A percentile compares a stretch with the other conserved stretches of the same genome.
phyloP scores from a whole-genome alignment of 768 basidiomycete species.

The Saitozyma sp. region DNA sequence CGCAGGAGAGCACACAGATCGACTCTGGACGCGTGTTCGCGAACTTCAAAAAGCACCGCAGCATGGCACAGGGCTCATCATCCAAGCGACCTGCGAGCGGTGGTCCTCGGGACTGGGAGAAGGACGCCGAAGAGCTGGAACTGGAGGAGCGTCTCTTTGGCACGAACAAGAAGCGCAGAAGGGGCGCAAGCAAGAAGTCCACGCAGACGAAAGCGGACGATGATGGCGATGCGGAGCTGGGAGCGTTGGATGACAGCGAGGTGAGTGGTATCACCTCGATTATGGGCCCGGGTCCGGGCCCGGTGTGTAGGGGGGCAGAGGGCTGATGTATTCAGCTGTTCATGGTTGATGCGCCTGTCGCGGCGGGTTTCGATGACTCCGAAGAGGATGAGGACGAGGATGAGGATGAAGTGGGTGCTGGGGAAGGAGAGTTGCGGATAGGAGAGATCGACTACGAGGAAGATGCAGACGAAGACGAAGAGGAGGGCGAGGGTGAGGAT shows the following conservation, averaged over 20 bases:
- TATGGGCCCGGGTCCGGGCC: neutral
- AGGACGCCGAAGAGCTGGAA: constrained; percentile 51
- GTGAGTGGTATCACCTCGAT: constrained; percentile 7
- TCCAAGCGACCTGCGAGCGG: too few relatives aligned
- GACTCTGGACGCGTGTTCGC: neutral
- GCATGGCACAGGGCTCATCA: neutral
- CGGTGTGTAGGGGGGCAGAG: neutral
- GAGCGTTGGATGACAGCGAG: constrained; percentile 20
- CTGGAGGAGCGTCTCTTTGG: constrained; percentile 48
- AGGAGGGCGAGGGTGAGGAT: constrained; percentile 57
- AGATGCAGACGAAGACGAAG: constrained; percentile 63
- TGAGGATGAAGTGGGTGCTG: constrained; percentile 58
- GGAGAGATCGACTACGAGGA: constrained; percentile 33
- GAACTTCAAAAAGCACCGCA: neutral
- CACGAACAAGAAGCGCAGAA: constrained; percentile 24
- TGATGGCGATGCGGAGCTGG: constrained; percentile 22
- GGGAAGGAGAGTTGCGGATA: constrained; percentile 53
- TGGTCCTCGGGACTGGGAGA: constrained; percentile 27
- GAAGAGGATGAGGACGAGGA: constrained; percentile 52
- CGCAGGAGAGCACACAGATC: neutral
- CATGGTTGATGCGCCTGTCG: constrained; percentile 43
- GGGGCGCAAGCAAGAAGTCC: constrained; percentile 5
- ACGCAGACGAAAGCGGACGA: constrained; percentile 9
- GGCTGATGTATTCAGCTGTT: constrained; percentile 33
- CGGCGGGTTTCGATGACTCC: constrained; percentile 60